Percentiles rank a stretch among this genome's conserved stretches.
Conservation (phyloP, 148 eudicot species). For the Selenicereus undatus region DNA sequence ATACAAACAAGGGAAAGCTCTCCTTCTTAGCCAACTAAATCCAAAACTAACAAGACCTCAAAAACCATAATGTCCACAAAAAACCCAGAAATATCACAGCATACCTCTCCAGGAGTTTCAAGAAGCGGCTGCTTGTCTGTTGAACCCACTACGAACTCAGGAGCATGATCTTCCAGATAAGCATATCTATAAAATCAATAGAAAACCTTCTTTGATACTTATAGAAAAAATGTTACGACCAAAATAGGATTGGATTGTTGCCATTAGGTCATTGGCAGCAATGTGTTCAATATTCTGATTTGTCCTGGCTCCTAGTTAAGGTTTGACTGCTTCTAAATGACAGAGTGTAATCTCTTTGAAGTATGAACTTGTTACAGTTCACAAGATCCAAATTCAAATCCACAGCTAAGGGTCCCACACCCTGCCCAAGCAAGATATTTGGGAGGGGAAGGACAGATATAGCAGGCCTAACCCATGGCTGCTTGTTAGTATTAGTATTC, state of each 20-base stretch:
- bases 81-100: slow-evolving; percentile 1
- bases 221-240: background rate
- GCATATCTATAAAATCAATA: slow-evolving; percentile 50
- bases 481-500: too few species aligned
- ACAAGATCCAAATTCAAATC: background rate
- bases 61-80: background rate
- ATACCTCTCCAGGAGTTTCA: slow-evolving; percentile 96
- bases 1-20: background rate
- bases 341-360: background rate
- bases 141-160: slow-evolving; percentile 65
- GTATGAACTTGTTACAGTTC: slow-evolving; percentile 1
- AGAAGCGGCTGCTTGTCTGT: slow-evolving; percentile 85
- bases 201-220: background rate
- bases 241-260: background rate
- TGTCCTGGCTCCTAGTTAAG: background rate
- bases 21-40: background rate
- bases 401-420: too few species aligned
- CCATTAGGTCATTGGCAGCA: background rate
- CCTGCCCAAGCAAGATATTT: too few species aligned
- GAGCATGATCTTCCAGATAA: slow-evolving; percentile 45
- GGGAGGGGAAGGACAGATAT: too few species aligned
- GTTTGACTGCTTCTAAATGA: background rate
- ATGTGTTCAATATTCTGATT: background rate
- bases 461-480: too few species aligned
- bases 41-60: background rate